Percentiles rank a stretch among this genome's conserved stretches.
Evolutionary conservation across 192 early-diverging fungal species (phyloP).

Genomic region (Backusella psychrophila): DNA sequence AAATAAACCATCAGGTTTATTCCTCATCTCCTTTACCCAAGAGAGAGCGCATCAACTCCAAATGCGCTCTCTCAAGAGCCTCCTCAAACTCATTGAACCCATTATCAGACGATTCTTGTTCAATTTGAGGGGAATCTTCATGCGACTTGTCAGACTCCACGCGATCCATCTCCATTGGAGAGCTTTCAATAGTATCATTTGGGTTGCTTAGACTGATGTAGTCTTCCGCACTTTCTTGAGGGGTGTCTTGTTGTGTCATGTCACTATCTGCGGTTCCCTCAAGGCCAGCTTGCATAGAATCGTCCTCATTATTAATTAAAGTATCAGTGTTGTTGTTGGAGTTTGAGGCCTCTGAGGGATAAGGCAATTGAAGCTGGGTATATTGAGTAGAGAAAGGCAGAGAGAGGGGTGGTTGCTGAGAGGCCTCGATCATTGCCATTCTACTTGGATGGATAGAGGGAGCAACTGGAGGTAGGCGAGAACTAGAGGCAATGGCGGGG

Average conservation of each 20-base stretch:
- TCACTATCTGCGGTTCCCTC: background rate
- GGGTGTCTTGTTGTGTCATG: background rate
- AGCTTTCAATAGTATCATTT: background rate
- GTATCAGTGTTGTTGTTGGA: background rate
- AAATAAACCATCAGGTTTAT: too few relatives aligned
- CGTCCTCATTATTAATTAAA: background rate
- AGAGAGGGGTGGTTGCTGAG: background rate
- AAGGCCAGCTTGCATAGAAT: background rate
- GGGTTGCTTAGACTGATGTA: background rate
- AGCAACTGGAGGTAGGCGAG: background rate
- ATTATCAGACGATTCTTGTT: background rate
- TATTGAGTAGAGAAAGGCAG: background rate
- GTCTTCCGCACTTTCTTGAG: background rate
- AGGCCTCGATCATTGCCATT: background rate
- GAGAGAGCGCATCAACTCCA: background rate
- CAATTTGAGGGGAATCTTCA: background rate
- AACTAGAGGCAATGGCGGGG: background rate
- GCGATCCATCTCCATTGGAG: background rate
- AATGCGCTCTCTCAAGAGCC: background rate
- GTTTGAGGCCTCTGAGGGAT: background rate
- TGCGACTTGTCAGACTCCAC: background rate
- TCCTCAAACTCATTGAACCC: background rate
- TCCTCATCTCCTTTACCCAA: background rate
- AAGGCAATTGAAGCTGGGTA: background rate
- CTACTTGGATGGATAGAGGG: background rate